Percentiles rank a stretch among this genome's conserved stretches.
These are phyloP conservation scores for Pleurotus sapidus DNA, from an alignment of 768 basidiomycete genomes.

Conservation along the genomic window DNA sequence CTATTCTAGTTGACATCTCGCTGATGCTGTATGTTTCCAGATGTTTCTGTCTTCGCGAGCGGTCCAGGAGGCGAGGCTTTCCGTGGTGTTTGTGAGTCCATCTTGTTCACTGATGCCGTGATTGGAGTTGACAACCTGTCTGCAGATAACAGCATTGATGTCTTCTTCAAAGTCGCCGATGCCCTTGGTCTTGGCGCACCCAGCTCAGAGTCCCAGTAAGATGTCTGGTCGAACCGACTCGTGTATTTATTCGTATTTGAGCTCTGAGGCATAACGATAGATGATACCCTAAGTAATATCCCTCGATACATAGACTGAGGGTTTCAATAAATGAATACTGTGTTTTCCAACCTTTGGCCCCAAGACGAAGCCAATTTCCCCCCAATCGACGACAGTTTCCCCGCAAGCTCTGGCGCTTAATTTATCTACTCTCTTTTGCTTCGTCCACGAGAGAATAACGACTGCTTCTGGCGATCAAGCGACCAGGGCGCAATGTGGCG, in stretches of 20 bases:
- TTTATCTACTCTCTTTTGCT: too few relatives aligned
- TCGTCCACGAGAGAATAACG: too few relatives aligned
- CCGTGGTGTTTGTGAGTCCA: slow-evolving; percentile 38
- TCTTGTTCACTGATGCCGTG: background rate
- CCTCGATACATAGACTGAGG: too few relatives aligned
- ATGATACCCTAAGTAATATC: background rate
- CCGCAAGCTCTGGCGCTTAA: too few relatives aligned
- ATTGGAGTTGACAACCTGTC: background rate
- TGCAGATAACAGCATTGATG: slow-evolving; percentile 41
- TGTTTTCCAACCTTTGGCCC: too few relatives aligned
- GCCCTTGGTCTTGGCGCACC: slow-evolving; percentile 23
- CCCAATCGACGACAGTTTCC: too few relatives aligned
- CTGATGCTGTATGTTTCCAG: slow-evolving; percentile 14
- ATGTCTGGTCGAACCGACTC: background rate
- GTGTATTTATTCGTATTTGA: slow-evolving; percentile 2
- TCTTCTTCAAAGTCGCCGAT: slow-evolving; percentile 39
- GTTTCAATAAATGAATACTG: too few relatives aligned
- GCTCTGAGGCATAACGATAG: background rate
- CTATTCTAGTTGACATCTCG: background rate
- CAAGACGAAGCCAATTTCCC: too few relatives aligned
- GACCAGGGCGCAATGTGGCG: too few relatives aligned
- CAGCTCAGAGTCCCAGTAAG: background rate
- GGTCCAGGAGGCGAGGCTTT: slow-evolving; percentile 39
- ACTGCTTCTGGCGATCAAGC: too few relatives aligned
- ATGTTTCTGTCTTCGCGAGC: slow-evolving; percentile 43